Evolutionary conservation across 2,329 filamentous ascomycete species (phyloP), one percentile per base, ranked within the genome.

Genomic region (Diaporthe sp.): DNA sequence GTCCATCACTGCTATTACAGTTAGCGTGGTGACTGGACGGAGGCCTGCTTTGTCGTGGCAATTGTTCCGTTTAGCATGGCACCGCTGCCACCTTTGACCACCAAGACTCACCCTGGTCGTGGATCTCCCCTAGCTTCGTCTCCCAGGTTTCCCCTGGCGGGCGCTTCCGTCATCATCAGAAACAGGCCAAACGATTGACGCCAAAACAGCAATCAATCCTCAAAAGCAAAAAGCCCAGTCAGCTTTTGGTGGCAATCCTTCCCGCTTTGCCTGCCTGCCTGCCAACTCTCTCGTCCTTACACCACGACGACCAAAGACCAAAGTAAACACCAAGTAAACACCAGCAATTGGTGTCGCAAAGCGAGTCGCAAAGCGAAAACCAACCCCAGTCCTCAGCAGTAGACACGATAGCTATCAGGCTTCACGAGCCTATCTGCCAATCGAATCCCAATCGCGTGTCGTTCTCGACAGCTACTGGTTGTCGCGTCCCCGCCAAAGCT

Each of bases 91-190:
- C n/a, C n/a, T 17, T 25, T 42, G 35, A 25, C 37, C 32, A 39
- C n/a, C 35, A 59, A 37, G 44, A 47, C 44, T 47, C 6, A 22
- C 13, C 22, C 56, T 59, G 35, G 56, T 27, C 59, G 27, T 47
- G 39, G 35, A 63, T 44, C 59, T 63, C 59, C 59, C 59, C 59
- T 51, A 51, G 44, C 63, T 66, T 51, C 44, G 37, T 35, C n/a
- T 66, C 44, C 63, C 13, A 51, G 44, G 44, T 66, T 44, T 66
- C 63, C 63, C 63, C 63, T 66, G 63, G 63, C 63, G 63, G 44
- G 63, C 44, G n/a, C 63, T 66, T 66, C 63, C 44, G 63, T 66
- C 61, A 66, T 51, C 30, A 51, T n/a, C 63, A 66, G 63, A 51
- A 66, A 66, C 63, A 51, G 63, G 44, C 63, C 22, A 25, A 66